These are phyloP conservation scores for Diaporthe vexans DNA, from an alignment of 2,329 filamentous ascomycete genomes.

Conservation along the genomic window DNA sequence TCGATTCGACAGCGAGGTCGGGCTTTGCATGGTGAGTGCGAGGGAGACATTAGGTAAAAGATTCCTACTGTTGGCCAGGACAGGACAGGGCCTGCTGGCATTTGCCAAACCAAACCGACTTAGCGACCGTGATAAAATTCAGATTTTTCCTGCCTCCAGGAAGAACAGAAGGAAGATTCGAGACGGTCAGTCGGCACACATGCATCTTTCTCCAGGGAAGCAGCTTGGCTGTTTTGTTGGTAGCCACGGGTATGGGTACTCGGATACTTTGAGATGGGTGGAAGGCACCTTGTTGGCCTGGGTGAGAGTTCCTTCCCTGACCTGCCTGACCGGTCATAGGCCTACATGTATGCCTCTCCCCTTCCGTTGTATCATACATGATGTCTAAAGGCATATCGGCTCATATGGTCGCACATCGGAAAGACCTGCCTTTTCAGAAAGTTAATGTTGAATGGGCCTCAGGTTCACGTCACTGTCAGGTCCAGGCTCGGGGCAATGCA, in stretches of 20 bases:
- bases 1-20: constrained; percentile 37
- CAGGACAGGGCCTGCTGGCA: constrained; percentile 31
- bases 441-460: neutral
- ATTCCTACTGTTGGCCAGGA: constrained; percentile 39
- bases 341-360: neutral
- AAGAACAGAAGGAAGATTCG: neutral
- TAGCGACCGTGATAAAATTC: constrained; percentile 36
- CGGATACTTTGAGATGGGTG: neutral
- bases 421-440: constrained; percentile 5
- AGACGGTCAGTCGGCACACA: neutral
- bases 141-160: constrained; percentile 13
- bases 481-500: neutral
- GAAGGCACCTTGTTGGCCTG: constrained; percentile 9
- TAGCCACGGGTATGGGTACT: neutral
- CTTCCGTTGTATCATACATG: neutral
- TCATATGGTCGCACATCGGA: neutral
- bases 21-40: constrained; percentile 26
- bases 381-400: neutral
- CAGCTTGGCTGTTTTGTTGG: neutral
- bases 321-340: constrained; percentile 15
- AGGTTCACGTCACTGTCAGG: neutral
- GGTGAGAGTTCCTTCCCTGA: constrained; percentile 2
- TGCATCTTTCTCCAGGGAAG: neutral
- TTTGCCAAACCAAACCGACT: constrained; percentile 26
- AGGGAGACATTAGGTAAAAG: constrained; percentile 48